Evolutionary conservation across 2,329 filamentous ascomycete species (phyloP).

Genomic region (Monilinia fructigena): DNA sequence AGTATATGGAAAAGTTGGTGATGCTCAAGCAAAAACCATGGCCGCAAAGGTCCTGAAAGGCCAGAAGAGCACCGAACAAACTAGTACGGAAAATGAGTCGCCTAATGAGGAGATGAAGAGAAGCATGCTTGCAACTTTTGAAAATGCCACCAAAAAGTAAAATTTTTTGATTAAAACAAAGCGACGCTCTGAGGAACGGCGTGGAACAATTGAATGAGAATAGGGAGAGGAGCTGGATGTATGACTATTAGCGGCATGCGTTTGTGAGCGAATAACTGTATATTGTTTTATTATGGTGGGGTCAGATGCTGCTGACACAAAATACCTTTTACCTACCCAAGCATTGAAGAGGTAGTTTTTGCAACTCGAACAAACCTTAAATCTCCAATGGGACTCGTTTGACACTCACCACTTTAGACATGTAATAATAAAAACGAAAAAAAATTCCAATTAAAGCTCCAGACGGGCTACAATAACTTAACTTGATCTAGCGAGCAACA

Average conservation of each 20-base stretch:
- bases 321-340: constrained; percentile 6
- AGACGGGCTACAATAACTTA: background rate
- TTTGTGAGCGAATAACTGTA: constrained; percentile 13
- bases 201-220: constrained; percentile 15
- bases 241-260: constrained; percentile 18
- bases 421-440: background rate
- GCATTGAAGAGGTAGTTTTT: constrained; percentile 14
- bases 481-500: background rate
- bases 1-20: constrained; percentile 90
- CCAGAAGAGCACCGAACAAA: constrained; percentile 39
- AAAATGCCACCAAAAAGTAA: constrained; percentile 41
- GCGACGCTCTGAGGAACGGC: background rate
- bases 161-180: constrained; percentile 19
- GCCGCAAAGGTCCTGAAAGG: constrained; percentile 52
- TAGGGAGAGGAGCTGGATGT: constrained; percentile 13
- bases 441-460: background rate
- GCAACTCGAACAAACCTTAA: background rate
- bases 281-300: constrained; percentile 18
- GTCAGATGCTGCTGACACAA: constrained; percentile 19
- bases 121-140: constrained; percentile 50
- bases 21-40: constrained; percentile 70
- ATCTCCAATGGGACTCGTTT: background rate
- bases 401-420: background rate
- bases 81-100: constrained; percentile 34
- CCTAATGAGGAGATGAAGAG: constrained; percentile 46